Percentiles rank a stretch among this genome's conserved stretches.
Conservation (phyloP, 805 yeast genomes). For the Pichia ethanolica region DNA sequence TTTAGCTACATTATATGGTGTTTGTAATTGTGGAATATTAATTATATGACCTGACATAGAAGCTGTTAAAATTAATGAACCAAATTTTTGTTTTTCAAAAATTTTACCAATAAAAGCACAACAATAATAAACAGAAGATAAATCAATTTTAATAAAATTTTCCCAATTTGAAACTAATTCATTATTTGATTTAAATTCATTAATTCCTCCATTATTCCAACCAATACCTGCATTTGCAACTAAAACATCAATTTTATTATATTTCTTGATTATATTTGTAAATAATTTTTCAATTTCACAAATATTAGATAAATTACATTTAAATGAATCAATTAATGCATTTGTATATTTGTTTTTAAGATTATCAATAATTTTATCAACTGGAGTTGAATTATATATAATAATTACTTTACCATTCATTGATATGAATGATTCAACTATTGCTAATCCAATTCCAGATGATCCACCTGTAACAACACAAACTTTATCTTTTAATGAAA, state of each 20-base stretch:
- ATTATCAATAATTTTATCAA: conserved; percentile 9
- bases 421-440: conserved; percentile 44
- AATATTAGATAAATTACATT: conserved; percentile 28
- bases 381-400: conserved; percentile 25
- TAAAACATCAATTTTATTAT: conserved; percentile 34
- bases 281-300: conserved; percentile 26
- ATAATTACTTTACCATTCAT: conserved; percentile 40
- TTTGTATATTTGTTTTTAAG: conserved; percentile 7
- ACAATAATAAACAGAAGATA: conserved; percentile 75
- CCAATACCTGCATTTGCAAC: conserved; percentile 55
- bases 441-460: conserved; percentile 49
- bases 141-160: conserved; percentile 64
- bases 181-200: conserved; percentile 32
- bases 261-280: conserved; percentile 24
- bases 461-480: conserved; percentile 50
- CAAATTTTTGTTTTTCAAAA: conserved; percentile 66
- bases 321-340: conserved; percentile 14
- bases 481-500: conserved; percentile 34
- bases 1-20: conserved; percentile 80
- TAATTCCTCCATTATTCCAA: conserved; percentile 61
- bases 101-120: conserved; percentile 67
- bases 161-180: conserved; percentile 55
- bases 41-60: conserved; percentile 87
- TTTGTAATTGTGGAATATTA: conserved; percentile 81
- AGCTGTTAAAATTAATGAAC: conserved; percentile 78